Base-by-base conservation (phyloP, 2,329 filamentous ascomycete genomes). In the Scedosporium dehoogii region DNA sequence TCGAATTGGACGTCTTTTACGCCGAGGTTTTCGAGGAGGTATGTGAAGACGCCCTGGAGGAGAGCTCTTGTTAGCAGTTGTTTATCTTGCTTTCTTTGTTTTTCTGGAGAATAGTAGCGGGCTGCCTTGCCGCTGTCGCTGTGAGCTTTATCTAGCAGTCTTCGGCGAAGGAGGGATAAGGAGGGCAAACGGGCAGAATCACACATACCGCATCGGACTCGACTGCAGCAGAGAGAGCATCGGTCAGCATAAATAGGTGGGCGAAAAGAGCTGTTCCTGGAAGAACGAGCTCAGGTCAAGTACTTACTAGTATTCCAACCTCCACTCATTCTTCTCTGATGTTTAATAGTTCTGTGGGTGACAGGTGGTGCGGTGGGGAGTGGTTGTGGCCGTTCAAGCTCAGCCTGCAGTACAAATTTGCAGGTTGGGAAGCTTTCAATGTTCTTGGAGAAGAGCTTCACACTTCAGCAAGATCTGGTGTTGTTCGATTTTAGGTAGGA, bases 1-100 rank as follows among this genome's bases (percentile, higher is more conserved):
- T 97, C 94, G 73, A 97, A 97, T 75, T 99, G 94, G 2, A 97
- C 91, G 72, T 91, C 86, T 74, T 92, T 89, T 69, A 96, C 92
- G 59, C 94, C 94, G 65, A 99, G 88, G 70, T 82, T 84, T 68
- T 97, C 92, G 72, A 99, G 89, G 65, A 99, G 86, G 71, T 92
- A 96, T 66, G 94, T 99, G 79, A 99, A 99, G 72, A 99, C 92
- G 71, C 94, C 94, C 92, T 85, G 63, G 70, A 60, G 42, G 61
- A 23, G 51, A 10, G 18, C 33, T n/a, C 64, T 58, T 64, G 63
- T 58, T 18, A 44, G 41, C n/a, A 9, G 21, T 18, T 42, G 29
- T 6, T 21, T n/a, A 9, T 33, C 10, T 38, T 38, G n/a, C 10
- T 38, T 12, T 12, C 4, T 38, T 12, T 38, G 3, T 6, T 10